Evolutionary conservation across 2,329 filamentous ascomycete species (phyloP), one percentile per base, ranked within the genome.

Genomic region (Penicillium verrucosum): DNA sequence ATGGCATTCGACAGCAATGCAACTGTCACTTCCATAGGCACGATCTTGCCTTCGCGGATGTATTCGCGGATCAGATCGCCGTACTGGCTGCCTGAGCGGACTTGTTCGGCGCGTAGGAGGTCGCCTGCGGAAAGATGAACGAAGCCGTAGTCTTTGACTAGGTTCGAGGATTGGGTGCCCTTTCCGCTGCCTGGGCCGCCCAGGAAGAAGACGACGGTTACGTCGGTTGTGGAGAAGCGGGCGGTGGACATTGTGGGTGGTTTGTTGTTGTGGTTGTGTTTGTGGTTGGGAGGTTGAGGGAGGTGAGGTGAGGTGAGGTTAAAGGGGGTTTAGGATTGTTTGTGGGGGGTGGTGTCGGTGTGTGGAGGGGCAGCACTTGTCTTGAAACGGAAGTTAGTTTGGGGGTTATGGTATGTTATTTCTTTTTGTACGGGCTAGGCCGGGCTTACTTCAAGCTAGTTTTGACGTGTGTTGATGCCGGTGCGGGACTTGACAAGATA

Each of bases 11-110:
- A 92, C 42, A 99, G 84, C 36, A 99, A 79, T 68, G 92, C 88
- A 58, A 99, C 89, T 5, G 94, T 99, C 49, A 97, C 92, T 76
- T 97, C 93, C 90, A 96, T 96, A n/a, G 94, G 94, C 62, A 99
- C 94, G 75, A 99, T 99, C 67, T 86, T 86, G 58, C 94, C 94
- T 73, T 99, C 88, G 71, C 89, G 90, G 81, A 99, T 99, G 80
- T 94, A 92, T 66, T 88, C 84, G 73, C 88, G 88, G 83, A 99
- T 99, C 78, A 97, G 83, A 64, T 92, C 85, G 73, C 94, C 94
- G 74, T 96, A 97, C 76, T 97, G 82, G 63, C 87, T 91, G 56
- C 90, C 92, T 0, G 85, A 83, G 5, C 93, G 89, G 70, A 93
- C 83, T 78, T 97, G 94, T 80, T 99, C 94, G 61, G 91, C 92